Conservation (phyloP, 2,329 filamentous ascomycete species). For the Xylaria sp. region DNA sequence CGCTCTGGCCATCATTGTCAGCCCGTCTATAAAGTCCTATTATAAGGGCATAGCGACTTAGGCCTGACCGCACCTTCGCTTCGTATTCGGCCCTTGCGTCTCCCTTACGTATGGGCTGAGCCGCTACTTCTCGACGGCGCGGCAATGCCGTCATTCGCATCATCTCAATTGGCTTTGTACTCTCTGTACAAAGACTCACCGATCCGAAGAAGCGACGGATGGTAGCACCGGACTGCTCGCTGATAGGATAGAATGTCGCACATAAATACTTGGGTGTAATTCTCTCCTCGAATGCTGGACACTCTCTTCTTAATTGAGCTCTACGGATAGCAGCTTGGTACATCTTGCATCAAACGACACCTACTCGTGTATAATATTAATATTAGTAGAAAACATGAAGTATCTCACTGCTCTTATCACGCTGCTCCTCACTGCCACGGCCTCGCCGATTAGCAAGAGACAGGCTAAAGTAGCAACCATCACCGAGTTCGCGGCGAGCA, state of each 20-base stretch:
- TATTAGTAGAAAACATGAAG: slow-evolving; percentile 30
- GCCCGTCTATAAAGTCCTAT: neutral
- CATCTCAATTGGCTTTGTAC: neutral
- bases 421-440: slow-evolving; percentile 32
- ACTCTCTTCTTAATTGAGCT: neutral
- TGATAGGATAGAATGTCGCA: neutral
- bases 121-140: neutral
- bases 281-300: neutral
- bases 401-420: slow-evolving; percentile 28
- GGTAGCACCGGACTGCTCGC: neutral
- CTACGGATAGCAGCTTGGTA: neutral
- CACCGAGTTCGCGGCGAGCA: slow-evolving; percentile 33
- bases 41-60: neutral
- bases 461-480: slow-evolving; percentile 26
- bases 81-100: neutral
- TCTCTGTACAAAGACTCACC: neutral
- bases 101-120: neutral
- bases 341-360: neutral
- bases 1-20: neutral
- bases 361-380: neutral
- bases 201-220: neutral
- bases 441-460: slow-evolving; percentile 27
- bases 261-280: neutral
- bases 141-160: neutral
- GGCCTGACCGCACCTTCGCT: neutral